Percentiles rank a stretch among this genome's conserved stretches.
Evolutionary conservation across 495 filamentous ascomycete genomes (phyloP).

Genomic region (Trichoderma erinaceum): DNA sequence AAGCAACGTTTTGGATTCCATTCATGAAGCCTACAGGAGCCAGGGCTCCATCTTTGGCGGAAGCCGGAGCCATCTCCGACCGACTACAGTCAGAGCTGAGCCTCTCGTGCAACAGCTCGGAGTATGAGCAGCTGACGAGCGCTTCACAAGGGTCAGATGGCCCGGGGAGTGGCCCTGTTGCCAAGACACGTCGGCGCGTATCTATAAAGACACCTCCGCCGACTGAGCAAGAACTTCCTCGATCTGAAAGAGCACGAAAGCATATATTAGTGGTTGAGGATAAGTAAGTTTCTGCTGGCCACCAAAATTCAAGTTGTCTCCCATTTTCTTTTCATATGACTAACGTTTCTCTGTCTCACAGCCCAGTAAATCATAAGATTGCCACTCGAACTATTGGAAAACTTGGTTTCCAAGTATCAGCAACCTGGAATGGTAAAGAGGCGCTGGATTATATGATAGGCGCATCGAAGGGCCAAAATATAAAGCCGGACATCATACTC

Average conservation of each 20-base stretch:
- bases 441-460: constrained; percentile 59
- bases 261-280: constrained; percentile 74
- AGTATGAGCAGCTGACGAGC: constrained; percentile 33
- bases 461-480: constrained; percentile 31
- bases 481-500: constrained; percentile 67
- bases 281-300: constrained; percentile 42
- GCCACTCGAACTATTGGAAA: constrained; percentile 68
- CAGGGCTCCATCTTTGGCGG: constrained; percentile 37
- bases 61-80: constrained; percentile 51
- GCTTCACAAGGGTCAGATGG: constrained; percentile 26
- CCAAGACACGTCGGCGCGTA: constrained; percentile 24
- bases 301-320: neutral
- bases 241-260: constrained; percentile 46
- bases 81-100: constrained; percentile 57
- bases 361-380: constrained; percentile 70
- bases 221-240: constrained; percentile 34
- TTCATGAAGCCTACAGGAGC: constrained; percentile 50
- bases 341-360: constrained; percentile 19
- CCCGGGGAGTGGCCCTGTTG: constrained; percentile 6
- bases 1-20: constrained; percentile 59
- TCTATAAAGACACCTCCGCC: constrained; percentile 27
- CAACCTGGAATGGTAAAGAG: constrained; percentile 70
- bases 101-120: constrained; percentile 52
- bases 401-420: constrained; percentile 63
- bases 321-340: neutral